A percentile compares a stretch with the other conserved stretches of the same genome.
Conservation (phyloP, 257 asterid genomes). For the Gentiana straminea region DNA sequence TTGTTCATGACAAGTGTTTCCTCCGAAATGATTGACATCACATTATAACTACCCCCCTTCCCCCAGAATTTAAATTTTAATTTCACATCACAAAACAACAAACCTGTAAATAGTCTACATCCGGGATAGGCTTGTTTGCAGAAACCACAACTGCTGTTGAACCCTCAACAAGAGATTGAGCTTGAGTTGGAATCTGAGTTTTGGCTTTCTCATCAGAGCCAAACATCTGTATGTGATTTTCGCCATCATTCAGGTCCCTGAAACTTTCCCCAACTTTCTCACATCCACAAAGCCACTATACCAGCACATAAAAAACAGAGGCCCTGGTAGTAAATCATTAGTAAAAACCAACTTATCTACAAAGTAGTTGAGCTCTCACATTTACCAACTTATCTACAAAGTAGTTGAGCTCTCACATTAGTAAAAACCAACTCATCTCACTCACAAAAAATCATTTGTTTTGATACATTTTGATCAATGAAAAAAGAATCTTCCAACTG, state of each 20-base stretch:
- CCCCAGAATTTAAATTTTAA: background rate
- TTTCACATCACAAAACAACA: slow-evolving; percentile 6
- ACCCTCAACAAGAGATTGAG: slow-evolving; percentile 74
- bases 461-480: background rate
- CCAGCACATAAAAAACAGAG: slow-evolving; percentile 91
- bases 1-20: too few species aligned
- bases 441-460: background rate
- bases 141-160: slow-evolving; percentile 65
- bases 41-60: background rate
- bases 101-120: slow-evolving; percentile 97
- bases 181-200: slow-evolving; percentile 76
- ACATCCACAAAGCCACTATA: slow-evolving; percentile 75
- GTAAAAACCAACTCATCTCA: slow-evolving; percentile 7
- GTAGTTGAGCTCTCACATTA: slow-evolving; percentile 5
- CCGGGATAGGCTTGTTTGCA: slow-evolving; percentile 69
- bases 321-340: slow-evolving; percentile 88
- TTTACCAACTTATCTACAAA: slow-evolving; percentile 56
- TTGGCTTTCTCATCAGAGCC: slow-evolving; percentile 68
- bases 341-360: slow-evolving; percentile 69
- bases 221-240: slow-evolving; percentile 43
- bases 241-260: slow-evolving; percentile 28
- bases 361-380: slow-evolving; percentile 10
- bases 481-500: background rate
- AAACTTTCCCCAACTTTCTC: slow-evolving; percentile 30
- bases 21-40: too few species aligned